Evolutionary conservation across 1,139 yeast genomes (phyloP), one percentile per base, ranked within the genome.

Genomic region (Wickerhamomyces sp.): DNA sequence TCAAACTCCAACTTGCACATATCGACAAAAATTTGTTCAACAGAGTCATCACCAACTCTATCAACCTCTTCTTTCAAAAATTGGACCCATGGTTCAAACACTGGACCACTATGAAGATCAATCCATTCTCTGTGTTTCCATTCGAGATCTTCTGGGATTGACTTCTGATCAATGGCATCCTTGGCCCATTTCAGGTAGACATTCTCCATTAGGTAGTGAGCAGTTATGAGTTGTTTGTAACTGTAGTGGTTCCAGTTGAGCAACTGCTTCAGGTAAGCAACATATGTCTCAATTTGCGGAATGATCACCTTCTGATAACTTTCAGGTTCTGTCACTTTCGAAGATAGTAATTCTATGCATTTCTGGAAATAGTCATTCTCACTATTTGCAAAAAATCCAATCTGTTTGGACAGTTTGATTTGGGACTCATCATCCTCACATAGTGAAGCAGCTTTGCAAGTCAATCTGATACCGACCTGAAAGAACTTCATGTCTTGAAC

Each of bases 81-180:
- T 2, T 61, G 50, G 8, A 73, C 74, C 82, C 82, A 78, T 5
- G 51, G 56, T 26, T 67, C 61, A 54, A 79, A 73, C 30, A 61
- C 72, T 11, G 63, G 62, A 27, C 82, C 79, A 53, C 74, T 66
- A 58, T 78, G 78, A 48, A 78, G 59, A 49, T 62, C 63, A 37
- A 77, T 71, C 83, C 82, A 78, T 43, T 73, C 78, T 44, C 69
- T 68, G 49, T 72, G 63, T 52, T 73, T 75, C 64, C 72, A 75
- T 30, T 65, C 65, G 34, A 77, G 62, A 36, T 63, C 56, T 2
- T 52, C 44, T 1, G 69, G 63, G 10, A 66, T 56, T 1, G 47
- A 44, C 1, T 56, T 59, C 8, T 61, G 42, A 41, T 66, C 62
- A 40, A 46, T 46, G 3, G 53, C 53, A 36, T 51, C 45, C 45